A percentile compares a stretch with the other conserved stretches of the same genome.
Evolutionary conservation across 441 rosid genomes (phyloP).

Genomic region (Biscutella laevigata): DNA sequence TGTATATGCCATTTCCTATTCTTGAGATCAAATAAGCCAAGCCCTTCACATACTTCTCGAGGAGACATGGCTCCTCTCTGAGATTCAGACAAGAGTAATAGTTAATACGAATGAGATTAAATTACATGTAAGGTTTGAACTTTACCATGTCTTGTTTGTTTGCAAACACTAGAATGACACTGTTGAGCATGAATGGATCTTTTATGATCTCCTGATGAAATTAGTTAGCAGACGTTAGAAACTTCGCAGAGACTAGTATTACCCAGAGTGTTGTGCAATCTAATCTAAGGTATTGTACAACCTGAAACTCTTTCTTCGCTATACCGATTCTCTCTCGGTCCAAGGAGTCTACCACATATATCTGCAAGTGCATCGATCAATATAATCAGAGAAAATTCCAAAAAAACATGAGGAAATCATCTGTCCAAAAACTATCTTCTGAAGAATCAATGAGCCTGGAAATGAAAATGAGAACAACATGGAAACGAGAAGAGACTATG

Average conservation of each 20-base stretch:
- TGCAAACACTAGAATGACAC: slow-evolving; percentile 90
- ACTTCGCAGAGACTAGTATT: slow-evolving; percentile 12
- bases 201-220: slow-evolving; percentile 70
- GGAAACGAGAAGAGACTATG: neutral
- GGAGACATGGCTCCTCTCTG: slow-evolving; percentile 98
- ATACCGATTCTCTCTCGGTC: slow-evolving; percentile 90
- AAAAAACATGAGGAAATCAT: neutral
- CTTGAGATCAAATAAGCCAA: slow-evolving; percentile 84
- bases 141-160: slow-evolving; percentile 98
- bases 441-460: neutral
- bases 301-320: slow-evolving; percentile 96
- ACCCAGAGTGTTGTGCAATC: neutral
- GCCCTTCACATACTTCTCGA: slow-evolving; percentile 84
- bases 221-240: slow-evolving; percentile 18
- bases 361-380: slow-evolving; percentile 34
- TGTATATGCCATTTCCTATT: slow-evolving; percentile 98
- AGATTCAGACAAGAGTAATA: too few species aligned
- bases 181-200: slow-evolving; percentile 94
- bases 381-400: neutral
- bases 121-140: too few species aligned
- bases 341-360: slow-evolving; percentile 96
- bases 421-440: neutral
- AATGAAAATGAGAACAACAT: neutral
- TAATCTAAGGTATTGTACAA: slow-evolving; percentile 15
- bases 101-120: too few species aligned